phyloP scores from a whole-genome alignment of 2,329 filamentous ascomycete species.

The Aspergillus pseudonomiae region DNA sequence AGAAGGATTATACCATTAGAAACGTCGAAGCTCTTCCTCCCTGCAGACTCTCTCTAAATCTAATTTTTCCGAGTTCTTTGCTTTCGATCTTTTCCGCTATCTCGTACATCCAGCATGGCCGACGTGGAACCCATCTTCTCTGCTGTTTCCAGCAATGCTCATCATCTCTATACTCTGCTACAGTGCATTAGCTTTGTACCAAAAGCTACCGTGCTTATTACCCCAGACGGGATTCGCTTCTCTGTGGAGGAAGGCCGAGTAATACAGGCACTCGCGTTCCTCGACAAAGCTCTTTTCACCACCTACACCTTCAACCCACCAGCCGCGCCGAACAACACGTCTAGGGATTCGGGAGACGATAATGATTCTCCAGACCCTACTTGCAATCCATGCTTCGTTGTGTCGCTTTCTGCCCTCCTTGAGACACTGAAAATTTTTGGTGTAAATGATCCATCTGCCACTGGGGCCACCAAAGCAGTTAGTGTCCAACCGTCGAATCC shows the following conservation, averaged over 20 bases:
- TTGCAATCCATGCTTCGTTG: constrained; percentile 72
- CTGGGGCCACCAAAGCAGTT: constrained; percentile 27
- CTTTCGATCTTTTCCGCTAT: constrained; percentile 9
- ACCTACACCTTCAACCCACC: constrained; percentile 71
- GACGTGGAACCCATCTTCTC: constrained; percentile 54
- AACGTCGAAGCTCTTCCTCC: constrained; percentile 29
- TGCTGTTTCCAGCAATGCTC: constrained; percentile 63
- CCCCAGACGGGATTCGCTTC: constrained; percentile 81
- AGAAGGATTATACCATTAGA: constrained; percentile 36
- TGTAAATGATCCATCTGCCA: constrained; percentile 63
- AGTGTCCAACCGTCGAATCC: constrained; percentile 35
- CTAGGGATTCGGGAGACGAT: constrained; percentile 34
- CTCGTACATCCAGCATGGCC: constrained; percentile 20
- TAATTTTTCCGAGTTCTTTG: constrained; percentile 18
- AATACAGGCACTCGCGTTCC: constrained; percentile 87
- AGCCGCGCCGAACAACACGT: constrained; percentile 23
- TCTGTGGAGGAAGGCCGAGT: constrained; percentile 84
- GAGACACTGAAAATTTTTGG: constrained; percentile 96
- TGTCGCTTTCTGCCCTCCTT: constrained; percentile 82
- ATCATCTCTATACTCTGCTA: constrained; percentile 62
- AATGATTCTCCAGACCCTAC: constrained; percentile 41
- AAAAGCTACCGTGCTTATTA: constrained; percentile 72
- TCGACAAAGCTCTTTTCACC: constrained; percentile 87
- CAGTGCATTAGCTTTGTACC: constrained; percentile 64
- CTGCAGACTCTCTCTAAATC: constrained; percentile 19